phyloP scores from a whole-genome alignment of 2,329 filamentous ascomycete genomes.

The Botryotinia convoluta region DNA sequence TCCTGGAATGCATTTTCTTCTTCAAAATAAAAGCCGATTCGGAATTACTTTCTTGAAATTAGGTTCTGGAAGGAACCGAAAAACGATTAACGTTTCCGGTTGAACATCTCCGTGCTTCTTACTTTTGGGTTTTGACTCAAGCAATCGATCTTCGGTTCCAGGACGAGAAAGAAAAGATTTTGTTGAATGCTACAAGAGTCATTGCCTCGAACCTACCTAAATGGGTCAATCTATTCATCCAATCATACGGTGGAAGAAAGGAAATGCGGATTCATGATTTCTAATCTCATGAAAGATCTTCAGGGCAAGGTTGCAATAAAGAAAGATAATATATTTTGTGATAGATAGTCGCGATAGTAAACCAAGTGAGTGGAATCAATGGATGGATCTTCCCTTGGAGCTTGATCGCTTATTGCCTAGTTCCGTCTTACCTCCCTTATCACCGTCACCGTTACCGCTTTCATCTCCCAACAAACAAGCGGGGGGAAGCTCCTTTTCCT shows the following conservation, averaged over 20 bases:
- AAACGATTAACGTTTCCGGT: neutral
- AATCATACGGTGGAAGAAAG: neutral
- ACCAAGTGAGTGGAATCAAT: neutral
- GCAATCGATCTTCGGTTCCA: neutral
- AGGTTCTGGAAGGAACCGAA: neutral
- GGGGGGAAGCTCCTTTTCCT: neutral
- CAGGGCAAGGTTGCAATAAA: neutral
- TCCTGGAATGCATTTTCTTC: neutral
- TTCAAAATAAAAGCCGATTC: slow-evolving; percentile 1
- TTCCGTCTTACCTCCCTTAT: neutral
- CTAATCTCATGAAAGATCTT: neutral
- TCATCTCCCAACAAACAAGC: neutral
- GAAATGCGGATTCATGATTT: neutral
- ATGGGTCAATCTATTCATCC: neutral
- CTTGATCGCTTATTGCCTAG: neutral
- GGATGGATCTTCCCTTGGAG: neutral
- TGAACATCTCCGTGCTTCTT: neutral
- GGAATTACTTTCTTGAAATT: neutral
- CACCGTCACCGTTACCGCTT: slow-evolving; percentile 1
- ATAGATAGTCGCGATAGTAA: neutral
- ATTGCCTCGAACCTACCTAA: neutral
- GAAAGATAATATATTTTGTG: neutral
- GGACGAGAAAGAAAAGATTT: neutral
- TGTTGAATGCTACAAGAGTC: neutral
- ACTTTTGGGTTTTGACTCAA: neutral